Conservation (phyloP, 345 rosid species). For the Gynandropsis gynandra region DNA sequence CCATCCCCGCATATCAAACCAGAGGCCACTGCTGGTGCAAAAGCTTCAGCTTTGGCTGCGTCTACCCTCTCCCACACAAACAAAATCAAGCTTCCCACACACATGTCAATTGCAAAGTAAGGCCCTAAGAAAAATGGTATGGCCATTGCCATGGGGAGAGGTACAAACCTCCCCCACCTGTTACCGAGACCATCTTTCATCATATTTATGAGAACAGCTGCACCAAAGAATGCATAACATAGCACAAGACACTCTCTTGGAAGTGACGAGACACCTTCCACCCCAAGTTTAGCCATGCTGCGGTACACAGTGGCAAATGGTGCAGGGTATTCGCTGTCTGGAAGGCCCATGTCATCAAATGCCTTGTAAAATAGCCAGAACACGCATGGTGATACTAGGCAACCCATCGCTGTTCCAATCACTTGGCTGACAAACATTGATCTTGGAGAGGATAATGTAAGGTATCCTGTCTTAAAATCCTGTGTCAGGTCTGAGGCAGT, state of each 20-base stretch:
- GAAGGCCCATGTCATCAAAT: slow-evolving; percentile 47
- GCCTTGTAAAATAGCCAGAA: slow-evolving; percentile 85
- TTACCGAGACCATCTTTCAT: slow-evolving; percentile 38
- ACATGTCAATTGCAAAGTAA: slow-evolving; percentile 81
- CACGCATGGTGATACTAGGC: slow-evolving; percentile 62
- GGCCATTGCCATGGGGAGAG: slow-evolving; percentile 87
- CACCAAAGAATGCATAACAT: slow-evolving; percentile 50
- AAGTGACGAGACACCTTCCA: slow-evolving; percentile 59
- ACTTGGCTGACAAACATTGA: slow-evolving; percentile 76
- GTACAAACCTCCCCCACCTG: slow-evolving; percentile 42
- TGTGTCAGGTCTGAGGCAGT: slow-evolving; percentile 82
- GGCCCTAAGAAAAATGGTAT: slow-evolving; percentile 79
- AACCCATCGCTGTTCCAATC: slow-evolving; percentile 81
- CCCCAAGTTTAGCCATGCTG: slow-evolving; percentile 59
- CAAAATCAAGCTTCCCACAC: slow-evolving; percentile 65
- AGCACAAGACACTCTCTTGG: slow-evolving; percentile 67
- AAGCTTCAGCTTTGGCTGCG: slow-evolving; percentile 58
- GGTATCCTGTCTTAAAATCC: slow-evolving; percentile 82
- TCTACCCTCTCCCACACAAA: slow-evolving; percentile 59
- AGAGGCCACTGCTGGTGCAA: slow-evolving; percentile 71
- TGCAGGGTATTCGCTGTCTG: slow-evolving; percentile 46
- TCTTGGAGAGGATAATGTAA: slow-evolving; percentile 72
- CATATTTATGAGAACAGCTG: slow-evolving; percentile 47
- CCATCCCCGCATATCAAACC: slow-evolving; percentile 85
- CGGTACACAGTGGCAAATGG: slow-evolving; percentile 54